Conservation (phyloP, 495 filamentous ascomycete genomes). For the Aspergillus kassunensis region DNA sequence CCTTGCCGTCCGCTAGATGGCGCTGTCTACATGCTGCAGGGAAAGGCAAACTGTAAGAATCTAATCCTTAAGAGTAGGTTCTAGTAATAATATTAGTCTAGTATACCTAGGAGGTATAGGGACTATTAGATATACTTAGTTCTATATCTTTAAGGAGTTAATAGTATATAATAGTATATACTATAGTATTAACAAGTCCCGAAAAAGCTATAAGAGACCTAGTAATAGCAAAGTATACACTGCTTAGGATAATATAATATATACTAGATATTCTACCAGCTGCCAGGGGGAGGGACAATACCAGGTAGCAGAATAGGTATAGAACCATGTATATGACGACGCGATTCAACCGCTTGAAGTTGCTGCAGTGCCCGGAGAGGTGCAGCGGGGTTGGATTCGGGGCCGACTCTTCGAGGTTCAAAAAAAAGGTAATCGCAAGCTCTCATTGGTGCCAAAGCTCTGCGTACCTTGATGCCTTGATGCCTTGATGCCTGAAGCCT, state of each 20-base stretch:
- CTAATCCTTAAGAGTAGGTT: no score
- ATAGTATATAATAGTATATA: conserved; percentile 55
- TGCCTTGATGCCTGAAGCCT: conserved; percentile 11
- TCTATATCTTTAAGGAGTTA: conserved; percentile 38
- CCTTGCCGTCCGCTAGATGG: no score
- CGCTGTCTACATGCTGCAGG: no score
- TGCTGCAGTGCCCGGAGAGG: not conserved
- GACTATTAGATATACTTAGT: conserved; percentile 27
- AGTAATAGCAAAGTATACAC: conserved; percentile 59
- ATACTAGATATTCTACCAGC: conserved; percentile 61
- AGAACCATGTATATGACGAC: conserved; percentile 66
- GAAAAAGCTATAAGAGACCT: conserved; percentile 66
- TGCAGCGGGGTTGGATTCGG: not conserved
- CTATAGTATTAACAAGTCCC: conserved; percentile 64
- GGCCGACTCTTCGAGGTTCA: no score
- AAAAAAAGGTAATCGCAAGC: not conserved
- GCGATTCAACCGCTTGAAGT: conserved; percentile 32
- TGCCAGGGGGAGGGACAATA: conserved; percentile 67
- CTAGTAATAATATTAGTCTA: conserved; percentile 32
- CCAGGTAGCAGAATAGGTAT: conserved; percentile 67
- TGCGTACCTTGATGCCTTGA: conserved; percentile 4
- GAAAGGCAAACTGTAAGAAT: no score
- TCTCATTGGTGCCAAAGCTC: conserved; percentile 3
- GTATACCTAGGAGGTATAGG: conserved; percentile 20
- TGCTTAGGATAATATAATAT: conserved; percentile 47